A percentile compares a stretch with the other conserved stretches of the same genome.
Evolutionary conservation across 345 rosid species (phyloP).

Genomic region (Turritis glabra): DNA sequence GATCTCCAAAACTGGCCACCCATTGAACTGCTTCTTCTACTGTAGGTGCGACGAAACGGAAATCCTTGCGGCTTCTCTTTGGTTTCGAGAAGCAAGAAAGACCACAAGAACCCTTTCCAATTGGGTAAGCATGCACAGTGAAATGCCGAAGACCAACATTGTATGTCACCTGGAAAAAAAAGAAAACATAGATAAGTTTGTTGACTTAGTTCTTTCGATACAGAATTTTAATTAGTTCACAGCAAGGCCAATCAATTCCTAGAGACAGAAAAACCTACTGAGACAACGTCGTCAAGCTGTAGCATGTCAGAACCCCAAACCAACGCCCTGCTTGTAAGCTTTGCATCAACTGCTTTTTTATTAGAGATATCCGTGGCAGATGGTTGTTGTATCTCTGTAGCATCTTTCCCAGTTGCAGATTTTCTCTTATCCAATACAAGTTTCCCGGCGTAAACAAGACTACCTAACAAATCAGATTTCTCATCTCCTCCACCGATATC

Average conservation of each 20-base stretch:
- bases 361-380: slow-evolving; percentile 46
- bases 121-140: slow-evolving; percentile 83
- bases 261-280: slow-evolving; percentile 47
- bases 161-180: slow-evolving; percentile 68
- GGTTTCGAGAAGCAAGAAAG: slow-evolving; percentile 78
- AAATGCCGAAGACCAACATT: slow-evolving; percentile 85
- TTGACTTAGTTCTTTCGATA: background rate
- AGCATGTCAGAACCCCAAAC: slow-evolving; percentile 82
- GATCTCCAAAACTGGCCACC: slow-evolving; percentile 99
- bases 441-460: slow-evolving; percentile 70
- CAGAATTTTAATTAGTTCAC: background rate
- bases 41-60: slow-evolving; percentile 72
- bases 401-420: slow-evolving; percentile 40
- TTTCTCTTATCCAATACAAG: slow-evolving; percentile 74
- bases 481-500: slow-evolving; percentile 88
- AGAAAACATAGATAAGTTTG: slow-evolving; percentile 21
- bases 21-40: slow-evolving; percentile 90
- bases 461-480: slow-evolving; percentile 84
- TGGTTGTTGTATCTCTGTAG: slow-evolving; percentile 43
- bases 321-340: slow-evolving; percentile 81
- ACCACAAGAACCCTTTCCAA: slow-evolving; percentile 63
- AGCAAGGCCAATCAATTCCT: background rate
- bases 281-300: slow-evolving; percentile 71
- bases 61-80: slow-evolving; percentile 76
- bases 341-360: slow-evolving; percentile 63